Evolutionary conservation across 208 protist species (phyloP), one percentile per base, ranked within the genome.

Genomic region (Leishmania lainsoni): DNA sequence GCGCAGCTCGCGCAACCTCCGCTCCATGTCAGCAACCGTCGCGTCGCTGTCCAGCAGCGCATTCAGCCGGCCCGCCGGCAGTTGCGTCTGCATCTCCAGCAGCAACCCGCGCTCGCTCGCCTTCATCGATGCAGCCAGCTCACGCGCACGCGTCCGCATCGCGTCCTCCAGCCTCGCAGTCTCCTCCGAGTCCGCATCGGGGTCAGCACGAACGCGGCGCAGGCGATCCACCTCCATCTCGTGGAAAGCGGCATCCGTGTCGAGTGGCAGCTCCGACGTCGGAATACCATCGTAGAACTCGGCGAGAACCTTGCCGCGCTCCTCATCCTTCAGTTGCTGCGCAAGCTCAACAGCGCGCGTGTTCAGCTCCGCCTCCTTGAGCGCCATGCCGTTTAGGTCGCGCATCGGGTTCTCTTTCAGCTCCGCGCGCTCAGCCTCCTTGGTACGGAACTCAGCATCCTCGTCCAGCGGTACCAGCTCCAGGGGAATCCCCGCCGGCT

Each of bases 231-330:
- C 79, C 75, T 92, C 87, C 79, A 92, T 82, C 56, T 29, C 56
- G 56, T 59, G 56, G 56, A 56, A 89, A 81, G 84, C 81, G 10
- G 90, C 56, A 61, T 61, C 56, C 56, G 56, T 61, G 56, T 61
- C 56, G 22, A 61, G 56, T 5, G 56, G 56, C 56, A 61, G 56
- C 56, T 61, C 56, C 22, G 56, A 61, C 56, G 56, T 61, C 56
- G 56, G 85, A 61, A 93, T 84, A 71, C 88, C 88, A 52, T 82
- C 77, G 51, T 83, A 87, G 20, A 54, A 54, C 48, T 75, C 65
- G 61, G 89, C 84, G 5, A 94, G 78, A 61, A 91, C 88, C 81
- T 90, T 86, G 61, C 71, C 59, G 20, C 89, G 88, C 86, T 95
- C 92, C 26, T 88, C 78, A 35, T 35, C 35, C 35, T 35, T 35